Evolutionary conservation across 441 rosid species (phyloP), one percentile per base, ranked within the genome.

Genomic region (Dalechampia spathulata): DNA sequence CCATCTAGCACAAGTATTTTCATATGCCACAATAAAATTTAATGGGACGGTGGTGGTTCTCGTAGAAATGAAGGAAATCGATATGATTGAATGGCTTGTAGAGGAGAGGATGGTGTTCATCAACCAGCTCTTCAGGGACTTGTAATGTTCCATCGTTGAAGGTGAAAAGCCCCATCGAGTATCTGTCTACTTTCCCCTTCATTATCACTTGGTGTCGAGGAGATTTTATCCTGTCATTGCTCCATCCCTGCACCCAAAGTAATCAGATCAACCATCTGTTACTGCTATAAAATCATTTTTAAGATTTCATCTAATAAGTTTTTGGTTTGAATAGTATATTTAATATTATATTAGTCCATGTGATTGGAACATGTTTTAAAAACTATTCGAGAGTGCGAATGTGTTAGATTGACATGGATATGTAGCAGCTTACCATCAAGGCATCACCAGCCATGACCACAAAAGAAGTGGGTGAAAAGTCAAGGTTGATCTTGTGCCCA

Each of bases 361-460:
- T n/a, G n/a, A n/a, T n/a, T n/a, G n/a, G n/a, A n/a, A n/a, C n/a
- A n/a, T n/a, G n/a, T n/a, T n/a, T n/a, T n/a, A n/a, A n/a, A n/a
- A n/a, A n/a, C n/a, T n/a, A n/a, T n/a, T n/a, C n/a, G n/a, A n/a
- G n/a, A n/a, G n/a, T n/a, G n/a, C n/a, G n/a, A 3, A 30, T 30
- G 34, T 8, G 34, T 30, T 30, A n/a, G n/a, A n/a, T 30, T 30
- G 34, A 4, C 34, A 4, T 30, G 4, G 5, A 23, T 2, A 43
- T 28, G 43, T 49, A 49, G 12, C 1, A 16, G 51, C 67, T 75
- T 17, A 74, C 82, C 82, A 66, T 74, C 30, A 71, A 47, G 16
- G 75, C 80, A 56, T 80, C 78, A 1, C 80, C 80, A 0, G 80
- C 82, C 21, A 77, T 55, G 52, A 72, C 68, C 2, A 72, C 73